phyloP scores from a whole-genome alignment of 2,329 filamentous ascomycete genomes.

The Cytospora leucostoma region DNA sequence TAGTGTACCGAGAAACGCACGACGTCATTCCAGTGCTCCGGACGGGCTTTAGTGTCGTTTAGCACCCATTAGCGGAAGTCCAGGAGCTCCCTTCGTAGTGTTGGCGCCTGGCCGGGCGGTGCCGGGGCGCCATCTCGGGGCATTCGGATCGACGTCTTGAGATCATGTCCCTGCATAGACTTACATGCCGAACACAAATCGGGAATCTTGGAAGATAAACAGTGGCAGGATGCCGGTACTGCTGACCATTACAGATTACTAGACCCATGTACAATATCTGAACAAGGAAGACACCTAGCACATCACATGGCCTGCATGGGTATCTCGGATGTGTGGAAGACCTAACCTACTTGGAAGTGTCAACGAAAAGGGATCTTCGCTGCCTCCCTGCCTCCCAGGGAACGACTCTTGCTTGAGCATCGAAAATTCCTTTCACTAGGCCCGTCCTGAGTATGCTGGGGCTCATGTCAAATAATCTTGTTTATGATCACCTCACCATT shows the following conservation, averaged over 20 bases:
- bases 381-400: no score
- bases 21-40: constrained; percentile 17
- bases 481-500: no score
- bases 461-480: not conserved
- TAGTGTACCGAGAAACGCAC: constrained; percentile 2
- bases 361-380: no score
- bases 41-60: constrained; percentile 12
- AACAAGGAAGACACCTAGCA: no score
- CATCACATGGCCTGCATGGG: no score
- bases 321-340: no score
- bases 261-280: not conserved
- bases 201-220: not conserved
- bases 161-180: not conserved
- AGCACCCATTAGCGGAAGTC: not conserved
- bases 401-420: not conserved
- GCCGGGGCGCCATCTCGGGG: not conserved
- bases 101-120: not conserved
- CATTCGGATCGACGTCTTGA: not conserved
- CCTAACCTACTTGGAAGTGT: no score
- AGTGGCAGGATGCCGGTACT: no score
- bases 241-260: no score
- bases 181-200: not conserved
- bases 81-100: constrained; percentile 10
- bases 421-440: not conserved
- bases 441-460: not conserved